Evolutionary conservation across 2,329 filamentous ascomycete genomes (phyloP), one percentile per base, ranked within the genome.

Genomic region (Cadophora malorum): DNA sequence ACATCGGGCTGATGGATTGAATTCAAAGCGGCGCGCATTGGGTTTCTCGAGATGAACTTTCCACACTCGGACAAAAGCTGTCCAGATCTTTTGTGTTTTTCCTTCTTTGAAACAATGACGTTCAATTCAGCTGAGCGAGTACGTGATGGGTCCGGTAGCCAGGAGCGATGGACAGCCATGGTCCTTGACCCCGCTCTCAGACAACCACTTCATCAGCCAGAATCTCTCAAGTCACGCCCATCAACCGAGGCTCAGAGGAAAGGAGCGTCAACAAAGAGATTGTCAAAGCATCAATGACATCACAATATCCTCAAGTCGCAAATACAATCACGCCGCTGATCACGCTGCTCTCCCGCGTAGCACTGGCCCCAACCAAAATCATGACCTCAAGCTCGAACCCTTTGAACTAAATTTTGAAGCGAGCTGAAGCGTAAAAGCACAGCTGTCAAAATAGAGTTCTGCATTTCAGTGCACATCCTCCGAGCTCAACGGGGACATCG

Each of bases 361-460:
- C 6, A 21, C 41, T 12, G 14, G 3, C 10, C 41, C 41, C 41
- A 45, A 19, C 12, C 16, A 25, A 19, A 19, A 21, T 56, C 28
- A 56, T 33, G 28, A 56, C 53, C 28, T 33, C 53, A 56, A 56
- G 31, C 53, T 33, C 9, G 31, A 33, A 56, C 28, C 53, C 53
- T 28, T 31, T 3, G 14, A 45, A 38, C 3, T 38, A 3, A 38
- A 38, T 4, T 14, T 19, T 14, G 1, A 19, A 53, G 14, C 16
- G 28, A 28, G 28, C 28, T 28, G 2, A 45, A 45, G 12, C 12
- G 14, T 2, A 16, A 53, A 28, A 19, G 50, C 50, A 53, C 50
- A 53, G 12, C 10, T 53, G 50, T 53, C 12, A 9, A 53, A 28
- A 28, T 53, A 53, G n/a, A 53, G 23, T 28, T 53, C 23, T 28